Base-by-base conservation (phyloP, 2,329 filamentous ascomycete species). In the Hawksworthiomyces lignivorus region DNA sequence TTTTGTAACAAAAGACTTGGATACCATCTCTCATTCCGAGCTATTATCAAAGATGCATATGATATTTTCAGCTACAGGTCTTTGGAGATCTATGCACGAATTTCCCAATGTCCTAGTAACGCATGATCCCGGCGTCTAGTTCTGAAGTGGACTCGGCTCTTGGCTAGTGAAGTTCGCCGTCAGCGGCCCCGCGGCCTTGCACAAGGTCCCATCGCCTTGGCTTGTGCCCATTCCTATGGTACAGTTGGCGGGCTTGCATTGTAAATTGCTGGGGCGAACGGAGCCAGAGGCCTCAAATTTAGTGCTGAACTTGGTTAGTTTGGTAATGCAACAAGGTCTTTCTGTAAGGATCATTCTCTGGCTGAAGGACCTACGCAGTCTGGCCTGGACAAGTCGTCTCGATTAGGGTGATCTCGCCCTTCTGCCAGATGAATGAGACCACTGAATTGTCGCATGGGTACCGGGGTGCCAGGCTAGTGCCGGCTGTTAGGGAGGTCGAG, bases 381-480 rank as follows among this genome's bases (percentile, higher is more conserved):
- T 41, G 32, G 28, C 50, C 51, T 1, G 63, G 58, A 51, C 70
- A 75, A 12, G 64, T 58, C 21, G 58, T 57, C 57, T 75, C 67
- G 32, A 71, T 56, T 53, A 72, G 47, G n/a, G 61, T 64, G 32
- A 73, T 47, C 29, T 56, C 54, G 24, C 43, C 45, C 24, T 54
- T 50, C 33, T 58, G 41, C 59, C 59, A 73, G 48, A 71, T 63
- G 46, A 74, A 74, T 45, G 66, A 56, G 47, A 69, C 56, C 8
- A 54, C 40, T 1, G 38, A 9, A 51, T 69, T 53, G 32, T 68
- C 62, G 51, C 71, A 75, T 17, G 62, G 52, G 41, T 61, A 73
- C 28, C 68, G 58, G 9, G 60, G 51, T 2, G 59, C 55, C 4
- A 57, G 50, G 19, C 56, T 56, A 14, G 50, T 42, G 32, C 51